These are phyloP conservation scores for Plasmodium sp. DNA, from an alignment of 169 alveolate species.

Conservation along the genomic window DNA sequence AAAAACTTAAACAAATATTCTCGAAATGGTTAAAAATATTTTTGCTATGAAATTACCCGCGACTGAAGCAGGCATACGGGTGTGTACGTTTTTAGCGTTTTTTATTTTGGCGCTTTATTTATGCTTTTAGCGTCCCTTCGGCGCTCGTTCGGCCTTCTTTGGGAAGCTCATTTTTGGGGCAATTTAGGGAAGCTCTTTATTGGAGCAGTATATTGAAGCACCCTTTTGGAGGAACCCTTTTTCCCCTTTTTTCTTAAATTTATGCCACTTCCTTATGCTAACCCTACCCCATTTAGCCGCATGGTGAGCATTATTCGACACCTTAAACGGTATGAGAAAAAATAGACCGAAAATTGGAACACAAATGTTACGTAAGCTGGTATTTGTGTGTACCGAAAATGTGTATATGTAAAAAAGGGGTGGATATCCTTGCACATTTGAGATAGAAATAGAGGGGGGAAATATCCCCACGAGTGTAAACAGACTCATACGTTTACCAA, in stretches of 20 bases:
- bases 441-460: background rate
- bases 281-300: background rate
- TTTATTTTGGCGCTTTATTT: background rate
- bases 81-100: background rate
- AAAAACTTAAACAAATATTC: slow-evolving; percentile 5
- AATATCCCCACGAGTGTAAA: background rate
- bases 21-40: background rate
- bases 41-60: background rate
- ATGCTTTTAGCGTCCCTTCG: background rate
- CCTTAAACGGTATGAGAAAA: background rate
- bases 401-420: background rate
- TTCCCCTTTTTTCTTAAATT: background rate
- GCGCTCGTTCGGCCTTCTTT: background rate
- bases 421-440: background rate
- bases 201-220: background rate
- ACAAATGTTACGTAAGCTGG: background rate
- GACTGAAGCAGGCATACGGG: background rate
- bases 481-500: background rate
- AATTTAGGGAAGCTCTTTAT: too few relatives aligned
- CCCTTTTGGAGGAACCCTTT: background rate
- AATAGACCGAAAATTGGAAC: background rate
- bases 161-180: background rate
- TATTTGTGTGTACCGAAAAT: background rate
- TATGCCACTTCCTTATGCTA: background rate
- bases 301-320: background rate